Conservation (phyloP, 192 early-diverging fungal species). For the Oehlia diaphana region DNA sequence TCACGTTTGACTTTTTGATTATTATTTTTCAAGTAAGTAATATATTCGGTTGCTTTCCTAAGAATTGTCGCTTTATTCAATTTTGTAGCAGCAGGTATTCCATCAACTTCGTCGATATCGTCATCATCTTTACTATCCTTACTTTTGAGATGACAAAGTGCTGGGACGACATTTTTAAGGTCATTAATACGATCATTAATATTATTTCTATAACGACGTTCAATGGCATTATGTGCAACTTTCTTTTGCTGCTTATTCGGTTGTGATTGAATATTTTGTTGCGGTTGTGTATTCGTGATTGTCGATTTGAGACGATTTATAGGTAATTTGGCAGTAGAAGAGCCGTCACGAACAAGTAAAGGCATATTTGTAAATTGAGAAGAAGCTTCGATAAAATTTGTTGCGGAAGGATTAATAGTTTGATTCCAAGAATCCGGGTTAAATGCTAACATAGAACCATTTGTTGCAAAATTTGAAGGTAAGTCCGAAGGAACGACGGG, state of each 20-base stretch:
- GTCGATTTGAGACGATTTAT: conserved; percentile 49
- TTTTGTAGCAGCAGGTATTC: conserved; percentile 81
- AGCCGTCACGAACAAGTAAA: background rate
- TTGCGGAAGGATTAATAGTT: background rate
- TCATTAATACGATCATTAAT: conserved; percentile 95
- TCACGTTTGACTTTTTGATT: conserved; percentile 47
- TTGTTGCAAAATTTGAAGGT: background rate
- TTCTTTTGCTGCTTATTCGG: conserved; percentile 73
- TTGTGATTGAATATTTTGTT: conserved; percentile 30
- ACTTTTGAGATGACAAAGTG: conserved; percentile 61
- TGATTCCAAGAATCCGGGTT: conserved; percentile 6
- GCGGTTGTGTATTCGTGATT: conserved; percentile 25
- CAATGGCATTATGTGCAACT: conserved; percentile 94
- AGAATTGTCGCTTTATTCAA: conserved; percentile 95
- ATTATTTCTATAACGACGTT: conserved; percentile 93
- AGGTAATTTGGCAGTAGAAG: conserved; percentile 43
- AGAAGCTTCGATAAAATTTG: background rate
- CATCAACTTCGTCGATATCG: conserved; percentile 66
- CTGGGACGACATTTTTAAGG: conserved; percentile 82
- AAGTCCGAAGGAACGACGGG: background rate
- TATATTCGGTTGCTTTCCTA: conserved; percentile 91
- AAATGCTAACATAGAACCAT: background rate
- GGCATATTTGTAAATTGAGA: background rate
- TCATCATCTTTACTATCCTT: conserved; percentile 62
- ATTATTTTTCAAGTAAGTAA: conserved; percentile 55